phyloP scores from a whole-genome alignment of 148 eudicot species.

The Rheum nobile region DNA sequence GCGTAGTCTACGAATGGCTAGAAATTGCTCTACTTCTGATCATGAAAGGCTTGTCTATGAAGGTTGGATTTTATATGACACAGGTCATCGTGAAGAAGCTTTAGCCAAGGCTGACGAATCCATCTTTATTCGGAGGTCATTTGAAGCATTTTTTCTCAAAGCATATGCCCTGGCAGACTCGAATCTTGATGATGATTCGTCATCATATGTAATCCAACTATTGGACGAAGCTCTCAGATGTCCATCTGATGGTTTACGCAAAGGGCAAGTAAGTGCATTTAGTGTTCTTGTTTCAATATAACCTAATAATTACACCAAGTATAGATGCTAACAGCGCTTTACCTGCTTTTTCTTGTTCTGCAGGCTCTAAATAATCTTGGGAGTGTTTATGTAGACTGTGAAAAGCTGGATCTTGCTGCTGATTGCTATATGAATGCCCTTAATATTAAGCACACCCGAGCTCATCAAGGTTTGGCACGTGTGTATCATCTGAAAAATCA shows the following conservation, averaged over 20 bases:
- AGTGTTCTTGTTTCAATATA: not conserved
- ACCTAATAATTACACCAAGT: not conserved
- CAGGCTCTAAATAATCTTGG: conserved; percentile 89
- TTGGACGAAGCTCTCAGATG: conserved; percentile 85
- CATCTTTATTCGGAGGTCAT: conserved; percentile 63
- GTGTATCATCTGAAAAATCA: conserved; percentile 64
- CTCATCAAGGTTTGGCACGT: conserved; percentile 91
- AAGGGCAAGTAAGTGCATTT: conserved; percentile 70
- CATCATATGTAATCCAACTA: conserved; percentile 56
- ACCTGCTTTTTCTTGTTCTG: conserved; percentile 12
- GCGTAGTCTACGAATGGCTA: conserved; percentile 72
- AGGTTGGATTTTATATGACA: conserved; percentile 87
- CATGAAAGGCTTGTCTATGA: conserved; percentile 83
- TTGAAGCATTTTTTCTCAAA: conserved; percentile 83
- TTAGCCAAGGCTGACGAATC: conserved; percentile 81
- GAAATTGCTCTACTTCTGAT: conserved; percentile 56
- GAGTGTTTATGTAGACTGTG: conserved; percentile 78
- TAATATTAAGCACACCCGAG: conserved; percentile 78
- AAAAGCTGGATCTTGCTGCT: conserved; percentile 77
- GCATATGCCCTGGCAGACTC: conserved; percentile 90
- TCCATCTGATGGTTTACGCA: conserved; percentile 89
- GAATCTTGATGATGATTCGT: conserved; percentile 59
- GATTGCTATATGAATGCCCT: conserved; percentile 88
- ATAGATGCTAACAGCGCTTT: not conserved
- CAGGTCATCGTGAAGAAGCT: conserved; percentile 87